Conservation (phyloP, 176 grass and related monocot species). For the Avena sativa region DNA sequence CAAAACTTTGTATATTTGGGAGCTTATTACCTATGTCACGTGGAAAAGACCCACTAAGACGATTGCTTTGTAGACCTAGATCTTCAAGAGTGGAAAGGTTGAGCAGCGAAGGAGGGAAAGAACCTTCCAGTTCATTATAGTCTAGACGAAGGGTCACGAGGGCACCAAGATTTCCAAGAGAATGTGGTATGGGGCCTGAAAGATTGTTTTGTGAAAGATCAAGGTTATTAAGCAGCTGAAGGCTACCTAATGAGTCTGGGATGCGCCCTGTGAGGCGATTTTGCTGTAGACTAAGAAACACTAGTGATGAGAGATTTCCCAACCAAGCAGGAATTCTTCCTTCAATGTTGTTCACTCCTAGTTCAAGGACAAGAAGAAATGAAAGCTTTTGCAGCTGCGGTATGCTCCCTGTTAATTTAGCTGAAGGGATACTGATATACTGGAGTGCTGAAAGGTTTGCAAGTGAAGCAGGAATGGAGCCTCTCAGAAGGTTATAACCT, state of each 20-base stretch:
- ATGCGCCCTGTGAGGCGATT: conserved; percentile 25
- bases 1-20: conserved; percentile 27
- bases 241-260: conserved; percentile 30
- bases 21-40: conserved; percentile 16
- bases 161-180: conserved; percentile 33
- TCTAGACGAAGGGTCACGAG: background rate
- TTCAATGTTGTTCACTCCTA: conserved; percentile 1
- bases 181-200: conserved; percentile 24
- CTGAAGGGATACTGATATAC: background rate
- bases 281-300: conserved; percentile 1
- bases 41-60: conserved; percentile 25
- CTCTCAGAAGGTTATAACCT: background rate
- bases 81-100: conserved; percentile 27
- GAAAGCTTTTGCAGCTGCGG: background rate
- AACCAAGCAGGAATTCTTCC: conserved; percentile 11
- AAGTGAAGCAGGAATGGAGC: conserved; percentile 22
- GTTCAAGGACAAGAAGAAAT: background rate
- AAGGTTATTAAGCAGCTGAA: conserved; percentile 1
- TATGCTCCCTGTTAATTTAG: background rate
- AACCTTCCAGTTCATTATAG: conserved; percentile 13
- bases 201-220: conserved; percentile 21
- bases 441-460: conserved; percentile 24
- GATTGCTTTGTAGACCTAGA: background rate
- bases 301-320: conserved; percentile 34
- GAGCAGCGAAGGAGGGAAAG: background rate